Conservation (phyloP, 352 stramenopile genomes). For the Phytopythium vexans region DNA sequence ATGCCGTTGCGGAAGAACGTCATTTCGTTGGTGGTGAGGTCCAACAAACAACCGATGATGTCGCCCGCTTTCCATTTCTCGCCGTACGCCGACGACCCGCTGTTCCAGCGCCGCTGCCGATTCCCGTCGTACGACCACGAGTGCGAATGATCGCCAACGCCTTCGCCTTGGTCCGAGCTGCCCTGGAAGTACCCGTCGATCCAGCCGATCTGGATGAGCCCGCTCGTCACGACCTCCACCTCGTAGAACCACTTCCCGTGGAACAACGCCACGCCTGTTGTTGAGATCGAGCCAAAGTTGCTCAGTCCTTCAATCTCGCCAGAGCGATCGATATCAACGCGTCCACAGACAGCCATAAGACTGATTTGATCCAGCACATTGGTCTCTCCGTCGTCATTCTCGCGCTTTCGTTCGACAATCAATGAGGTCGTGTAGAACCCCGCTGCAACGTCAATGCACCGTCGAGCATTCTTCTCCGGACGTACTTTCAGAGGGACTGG, state of each 20-base stretch:
- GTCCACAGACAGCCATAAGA: slow-evolving; percentile 65
- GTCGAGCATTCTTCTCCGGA: slow-evolving; percentile 70
- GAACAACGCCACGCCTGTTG: slow-evolving; percentile 67
- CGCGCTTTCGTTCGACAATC: slow-evolving; percentile 79
- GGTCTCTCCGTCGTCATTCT: slow-evolving; percentile 72
- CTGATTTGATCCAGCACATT: slow-evolving; percentile 63
- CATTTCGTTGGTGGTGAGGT: slow-evolving; percentile 81
- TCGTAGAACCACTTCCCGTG: slow-evolving; percentile 94
- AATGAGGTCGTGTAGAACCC: slow-evolving; percentile 88
- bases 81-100: slow-evolving; percentile 84
- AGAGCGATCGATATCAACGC: slow-evolving; percentile 84
- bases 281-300: slow-evolving; percentile 87
- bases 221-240: slow-evolving; percentile 87
- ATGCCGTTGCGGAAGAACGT: slow-evolving; percentile 88
- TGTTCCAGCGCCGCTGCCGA: slow-evolving; percentile 90
- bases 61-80: slow-evolving; percentile 90
- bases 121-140: slow-evolving; percentile 94
- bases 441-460: slow-evolving; percentile 78
- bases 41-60: slow-evolving; percentile 89
- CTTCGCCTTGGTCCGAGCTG: slow-evolving; percentile 89
- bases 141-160: slow-evolving; percentile 88
- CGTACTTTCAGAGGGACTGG: slow-evolving; percentile 82
- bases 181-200: slow-evolving; percentile 90
- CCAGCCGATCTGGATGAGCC: slow-evolving; percentile 92
- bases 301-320: slow-evolving; percentile 85